Evolutionary conservation across 495 filamentous ascomycete genomes (phyloP).

Genomic region (Podospora appendiculata): DNA sequence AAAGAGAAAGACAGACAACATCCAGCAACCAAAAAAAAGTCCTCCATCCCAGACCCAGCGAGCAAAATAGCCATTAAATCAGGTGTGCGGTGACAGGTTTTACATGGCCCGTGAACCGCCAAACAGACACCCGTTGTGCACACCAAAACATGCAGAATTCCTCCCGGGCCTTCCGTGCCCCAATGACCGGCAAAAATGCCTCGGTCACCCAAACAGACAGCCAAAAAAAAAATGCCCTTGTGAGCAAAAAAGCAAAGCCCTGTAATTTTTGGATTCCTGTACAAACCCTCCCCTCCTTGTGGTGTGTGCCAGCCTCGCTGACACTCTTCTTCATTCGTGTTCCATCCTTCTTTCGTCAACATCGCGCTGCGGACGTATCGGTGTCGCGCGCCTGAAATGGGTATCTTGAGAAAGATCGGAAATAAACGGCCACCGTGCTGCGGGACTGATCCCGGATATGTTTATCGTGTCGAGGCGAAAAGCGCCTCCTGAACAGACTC

Average conservation of each 20-base stretch:
- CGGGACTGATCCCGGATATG: slow-evolving; percentile 20
- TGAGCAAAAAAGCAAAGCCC: background rate
- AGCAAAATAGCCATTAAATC: slow-evolving; percentile 1
- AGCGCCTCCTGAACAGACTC: slow-evolving; percentile 1
- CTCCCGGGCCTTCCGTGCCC: background rate
- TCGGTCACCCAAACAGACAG: background rate
- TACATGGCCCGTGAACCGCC: background rate
- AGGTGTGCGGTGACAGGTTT: background rate
- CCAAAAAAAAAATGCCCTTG: background rate
- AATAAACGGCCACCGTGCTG: slow-evolving; percentile 10
- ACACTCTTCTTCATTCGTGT: slow-evolving; percentile 2
- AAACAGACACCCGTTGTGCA: background rate
- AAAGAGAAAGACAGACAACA: background rate
- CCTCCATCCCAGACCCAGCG: background rate
- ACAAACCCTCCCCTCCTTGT: background rate
- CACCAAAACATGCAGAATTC: background rate
- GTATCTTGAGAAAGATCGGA: slow-evolving; percentile 12
- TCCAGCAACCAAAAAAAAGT: background rate
- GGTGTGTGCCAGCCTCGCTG: background rate
- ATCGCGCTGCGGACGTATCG: slow-evolving; percentile 2
- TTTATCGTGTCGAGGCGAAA: slow-evolving; percentile 13
- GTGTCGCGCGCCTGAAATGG: background rate
- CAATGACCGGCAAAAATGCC: background rate
- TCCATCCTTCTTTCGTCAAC: slow-evolving; percentile 8
- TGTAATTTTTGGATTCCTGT: slow-evolving; percentile 12